Conservation (phyloP, 148 eudicot species). For the Camellia japonica region DNA sequence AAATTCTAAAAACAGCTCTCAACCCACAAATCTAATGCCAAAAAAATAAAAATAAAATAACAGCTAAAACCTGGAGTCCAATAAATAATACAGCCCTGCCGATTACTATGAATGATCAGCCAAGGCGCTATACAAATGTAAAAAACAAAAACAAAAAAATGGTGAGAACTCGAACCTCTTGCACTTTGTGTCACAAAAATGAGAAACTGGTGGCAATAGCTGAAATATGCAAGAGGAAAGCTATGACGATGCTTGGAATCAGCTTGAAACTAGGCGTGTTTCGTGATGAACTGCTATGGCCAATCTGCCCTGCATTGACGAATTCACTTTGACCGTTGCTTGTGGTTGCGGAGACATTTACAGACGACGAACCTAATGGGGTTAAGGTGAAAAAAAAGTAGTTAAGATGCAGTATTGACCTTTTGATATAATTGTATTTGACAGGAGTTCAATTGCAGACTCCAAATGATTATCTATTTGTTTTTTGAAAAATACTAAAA, state of each 20-base stretch:
- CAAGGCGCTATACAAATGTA: conserved; percentile 7
- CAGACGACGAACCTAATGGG: conserved; percentile 58
- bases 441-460: too few relatives aligned
- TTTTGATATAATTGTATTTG: too few relatives aligned
- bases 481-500: too few relatives aligned
- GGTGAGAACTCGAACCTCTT: neutral
- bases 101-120: conserved; percentile 13
- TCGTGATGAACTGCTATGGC: conserved; percentile 39
- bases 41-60: neutral
- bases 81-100: conserved; percentile 15
- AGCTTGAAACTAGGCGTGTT: conserved; percentile 16
- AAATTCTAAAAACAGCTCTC: neutral
- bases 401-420: too few relatives aligned
- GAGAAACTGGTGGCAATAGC: conserved; percentile 19
- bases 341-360: conserved; percentile 63
- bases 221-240: conserved; percentile 18
- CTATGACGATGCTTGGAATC: conserved; percentile 18
- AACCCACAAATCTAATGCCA: neutral
- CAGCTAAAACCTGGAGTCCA: conserved; percentile 1
- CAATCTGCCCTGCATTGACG: conserved; percentile 63
- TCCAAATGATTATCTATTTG: too few relatives aligned
- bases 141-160: neutral
- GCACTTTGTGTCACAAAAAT: conserved; percentile 18
- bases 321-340: conserved; percentile 59
- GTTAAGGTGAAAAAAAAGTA: neutral